Percentiles rank a stretch among this genome's conserved stretches.
These are phyloP conservation scores for Erythrophleum ivorense DNA, from an alignment of 331 rosid genomes.

Conservation along the genomic window DNA sequence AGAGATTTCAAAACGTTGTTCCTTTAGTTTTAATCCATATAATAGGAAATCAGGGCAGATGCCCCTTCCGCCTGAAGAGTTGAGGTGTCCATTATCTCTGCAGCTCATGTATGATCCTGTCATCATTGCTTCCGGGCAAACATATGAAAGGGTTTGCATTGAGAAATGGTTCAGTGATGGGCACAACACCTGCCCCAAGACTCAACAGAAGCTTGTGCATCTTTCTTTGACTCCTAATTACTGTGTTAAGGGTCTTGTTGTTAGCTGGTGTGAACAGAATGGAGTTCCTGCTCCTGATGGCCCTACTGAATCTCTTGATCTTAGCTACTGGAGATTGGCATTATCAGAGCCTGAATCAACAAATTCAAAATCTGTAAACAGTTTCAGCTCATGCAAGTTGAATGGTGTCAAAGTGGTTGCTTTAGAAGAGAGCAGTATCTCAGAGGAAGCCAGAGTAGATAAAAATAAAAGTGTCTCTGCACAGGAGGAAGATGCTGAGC, in stretches of 20 bases:
- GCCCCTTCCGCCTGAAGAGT: conserved; percentile 84
- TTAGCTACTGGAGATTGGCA: conserved; percentile 87
- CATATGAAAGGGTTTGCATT: conserved; percentile 91
- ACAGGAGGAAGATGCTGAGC: conserved; percentile 52
- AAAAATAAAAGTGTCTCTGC: conserved; percentile 48
- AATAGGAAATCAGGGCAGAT: conserved; percentile 74
- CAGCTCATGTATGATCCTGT: conserved; percentile 96
- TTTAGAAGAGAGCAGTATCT: conserved; percentile 63
- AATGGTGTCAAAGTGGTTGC: conserved; percentile 89
- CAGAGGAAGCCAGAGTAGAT: conserved; percentile 57
- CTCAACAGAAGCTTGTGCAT: conserved; percentile 73
- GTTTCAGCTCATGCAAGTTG: conserved; percentile 65
- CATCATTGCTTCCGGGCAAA: conserved; percentile 94
- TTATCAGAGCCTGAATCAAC: conserved; percentile 69
- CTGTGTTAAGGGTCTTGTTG: conserved; percentile 91
- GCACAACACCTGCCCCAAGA: conserved; percentile 88
- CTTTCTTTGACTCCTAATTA: conserved; percentile 88
- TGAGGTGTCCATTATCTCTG: conserved; percentile 94
- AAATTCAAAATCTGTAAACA: conserved; percentile 64
- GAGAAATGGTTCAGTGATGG: conserved; percentile 92
- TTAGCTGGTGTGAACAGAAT: conserved; percentile 90
- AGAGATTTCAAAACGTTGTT: conserved; percentile 70
- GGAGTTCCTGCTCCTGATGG: conserved; percentile 74
- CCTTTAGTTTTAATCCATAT: conserved; percentile 66
- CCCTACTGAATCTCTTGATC: conserved; percentile 88